Evolutionary conservation across 352 stramenopile genomes (phyloP).

Genomic region (Phytophthora syringae): DNA sequence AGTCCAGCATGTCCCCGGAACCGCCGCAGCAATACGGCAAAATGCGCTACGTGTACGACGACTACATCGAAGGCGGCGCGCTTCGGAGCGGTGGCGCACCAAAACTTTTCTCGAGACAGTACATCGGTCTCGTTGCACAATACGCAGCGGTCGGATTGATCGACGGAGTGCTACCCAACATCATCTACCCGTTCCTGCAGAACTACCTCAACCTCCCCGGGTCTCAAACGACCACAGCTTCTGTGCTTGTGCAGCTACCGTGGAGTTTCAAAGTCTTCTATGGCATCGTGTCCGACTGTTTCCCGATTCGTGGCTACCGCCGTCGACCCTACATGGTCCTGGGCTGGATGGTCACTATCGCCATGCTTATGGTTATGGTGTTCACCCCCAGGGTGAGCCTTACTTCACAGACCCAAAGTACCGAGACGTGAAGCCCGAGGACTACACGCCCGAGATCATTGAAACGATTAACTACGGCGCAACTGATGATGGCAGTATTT

Average conservation of each 20-base stretch:
- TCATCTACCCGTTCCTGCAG: conserved; percentile 62
- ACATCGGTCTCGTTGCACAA: conserved; percentile 60
- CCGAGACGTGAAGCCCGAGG: conserved; percentile 43
- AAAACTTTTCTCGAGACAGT: conserved; percentile 48
- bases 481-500: conserved; percentile 38
- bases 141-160: conserved; percentile 66
- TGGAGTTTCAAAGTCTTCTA: conserved; percentile 77
- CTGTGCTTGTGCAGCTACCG: conserved; percentile 50
- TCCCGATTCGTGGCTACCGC: conserved; percentile 59
- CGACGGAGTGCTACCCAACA: conserved; percentile 49
- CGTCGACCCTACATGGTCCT: conserved; percentile 66
- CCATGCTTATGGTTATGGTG: conserved; percentile 53
- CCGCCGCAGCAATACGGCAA: conserved; percentile 38
- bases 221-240: conserved; percentile 47
- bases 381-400: conserved; percentile 35
- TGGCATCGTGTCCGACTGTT: conserved; percentile 67
- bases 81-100: conserved; percentile 47
- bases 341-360: conserved; percentile 46
- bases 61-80: conserved; percentile 50
- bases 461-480: conserved; percentile 48
- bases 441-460: conserved; percentile 51
- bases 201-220: conserved; percentile 66
- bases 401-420: conserved; percentile 48
- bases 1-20: conserved; percentile 39
- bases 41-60: conserved; percentile 48